Evolutionary conservation across 352 stramenopile genomes (phyloP).

Genomic region (Phytopythium sindhum): DNA sequence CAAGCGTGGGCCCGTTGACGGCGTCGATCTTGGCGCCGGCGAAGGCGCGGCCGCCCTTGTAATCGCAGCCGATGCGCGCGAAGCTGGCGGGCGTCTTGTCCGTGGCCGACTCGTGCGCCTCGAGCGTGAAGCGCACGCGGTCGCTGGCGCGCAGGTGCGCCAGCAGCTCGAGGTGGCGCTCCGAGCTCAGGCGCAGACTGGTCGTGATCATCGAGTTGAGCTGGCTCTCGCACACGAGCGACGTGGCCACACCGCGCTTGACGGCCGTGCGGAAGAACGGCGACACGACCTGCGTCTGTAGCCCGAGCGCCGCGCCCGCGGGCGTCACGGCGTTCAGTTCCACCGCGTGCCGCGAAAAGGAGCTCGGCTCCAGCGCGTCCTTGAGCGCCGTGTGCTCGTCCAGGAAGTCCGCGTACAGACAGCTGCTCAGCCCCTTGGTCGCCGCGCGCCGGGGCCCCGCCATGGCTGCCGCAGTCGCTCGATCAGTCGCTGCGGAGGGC

Average conservation of each 20-base stretch:
- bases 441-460: conserved; percentile 29
- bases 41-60: conserved; percentile 41
- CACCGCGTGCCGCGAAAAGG: conserved; percentile 49
- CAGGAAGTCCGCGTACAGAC: conserved; percentile 66
- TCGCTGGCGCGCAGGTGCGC: conserved; percentile 59
- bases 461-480: neutral
- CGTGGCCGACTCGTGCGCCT: conserved; percentile 67
- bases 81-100: conserved; percentile 66
- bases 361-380: conserved; percentile 34
- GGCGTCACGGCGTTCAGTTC: conserved; percentile 49
- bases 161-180: conserved; percentile 62
- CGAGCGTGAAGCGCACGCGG: conserved; percentile 60
- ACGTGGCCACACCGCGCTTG: conserved; percentile 59
- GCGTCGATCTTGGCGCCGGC: conserved; percentile 71
- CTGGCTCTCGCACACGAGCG: conserved; percentile 63
- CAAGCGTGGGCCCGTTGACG: conserved; percentile 72
- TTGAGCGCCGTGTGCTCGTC: conserved; percentile 41
- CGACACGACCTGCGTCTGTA: conserved; percentile 55
- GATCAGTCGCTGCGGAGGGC: neutral
- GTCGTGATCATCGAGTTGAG: conserved; percentile 66
- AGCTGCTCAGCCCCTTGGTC: conserved; percentile 48
- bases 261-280: conserved; percentile 70
- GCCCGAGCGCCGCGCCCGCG: conserved; percentile 44
- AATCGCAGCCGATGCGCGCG: conserved; percentile 68
- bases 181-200: conserved; percentile 62